Evolutionary conservation across 192 early-diverging fungal species (phyloP).

Genomic region (Rhizophagus sp.): DNA sequence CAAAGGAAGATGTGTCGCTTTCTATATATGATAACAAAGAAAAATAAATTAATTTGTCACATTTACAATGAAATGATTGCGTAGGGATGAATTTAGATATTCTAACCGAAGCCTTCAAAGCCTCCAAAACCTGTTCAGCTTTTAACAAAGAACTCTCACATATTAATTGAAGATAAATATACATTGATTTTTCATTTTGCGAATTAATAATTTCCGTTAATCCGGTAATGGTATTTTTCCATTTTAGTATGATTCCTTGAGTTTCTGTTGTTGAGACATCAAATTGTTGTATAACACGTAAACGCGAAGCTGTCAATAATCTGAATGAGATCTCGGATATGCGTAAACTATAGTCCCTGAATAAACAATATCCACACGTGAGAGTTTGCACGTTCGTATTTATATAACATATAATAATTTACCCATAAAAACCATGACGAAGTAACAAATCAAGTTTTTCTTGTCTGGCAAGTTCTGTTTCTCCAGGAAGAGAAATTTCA

Average conservation of each 20-base stretch:
- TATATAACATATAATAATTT: conserved; percentile 15
- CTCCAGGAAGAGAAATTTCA: conserved; percentile 37
- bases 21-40: background rate
- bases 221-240: background rate
- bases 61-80: background rate
- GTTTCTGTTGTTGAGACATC: background rate
- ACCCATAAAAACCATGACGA: conserved; percentile 49
- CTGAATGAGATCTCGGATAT: conserved; percentile 52
- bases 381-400: background rate
- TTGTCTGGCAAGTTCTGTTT: conserved; percentile 31
- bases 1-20: background rate
- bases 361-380: background rate
- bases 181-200: conserved; percentile 10
- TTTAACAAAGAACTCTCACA: background rate
- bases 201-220: background rate
- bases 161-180: background rate
- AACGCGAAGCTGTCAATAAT: conserved; percentile 46
- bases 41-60: background rate
- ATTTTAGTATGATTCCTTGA: background rate
- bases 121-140: background rate
- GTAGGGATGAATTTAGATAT: background rate
- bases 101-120: background rate
- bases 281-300: conserved; percentile 39
- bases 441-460: conserved; percentile 47
- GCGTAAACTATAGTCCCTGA: conserved; percentile 54